Base-by-base conservation (phyloP, 2,329 filamentous ascomycete species). In the Microcyclosporella mali region DNA sequence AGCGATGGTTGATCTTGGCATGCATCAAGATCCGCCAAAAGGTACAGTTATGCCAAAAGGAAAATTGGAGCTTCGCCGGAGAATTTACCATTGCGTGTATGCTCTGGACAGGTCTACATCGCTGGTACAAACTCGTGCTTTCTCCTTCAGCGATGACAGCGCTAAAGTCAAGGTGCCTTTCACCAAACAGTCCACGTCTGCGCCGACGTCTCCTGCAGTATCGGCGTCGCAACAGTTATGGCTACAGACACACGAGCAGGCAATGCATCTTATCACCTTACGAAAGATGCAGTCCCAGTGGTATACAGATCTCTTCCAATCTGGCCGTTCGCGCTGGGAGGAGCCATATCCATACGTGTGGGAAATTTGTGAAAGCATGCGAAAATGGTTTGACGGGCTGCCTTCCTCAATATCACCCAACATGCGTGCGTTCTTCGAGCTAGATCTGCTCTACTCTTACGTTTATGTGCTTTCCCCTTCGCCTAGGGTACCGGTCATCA, bases 131-230 rank as follows among this genome's bases (percentile, higher is more conserved):
- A 85, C 85, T 9, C 77, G 88, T 27, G 83, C 88, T 0, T 95
- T 95, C 63, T 95, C 90, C 0, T 95, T 97, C 60, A 90, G 88
- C 0, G 90, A 97, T 60, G 87, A 90, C 43, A 84, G 89, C 4
- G 78, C 85, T 18, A 83, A 86, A 52, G 89, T 97, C 21, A 78
- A 77, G n/a, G 78, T 88, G 49, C 88, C 88, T 1, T 74, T 77
- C 41, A 62, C 67, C 6, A 47, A 46, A 12, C 47, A 50, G n/a
- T 37, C 47, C 10, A 44, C 43, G 12, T 53, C 53, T 18, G 51
- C 51, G 14, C 50, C 54, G 1, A 54, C 49, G 2, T 48, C 57
- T 7, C 53, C 55, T 12, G 43, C 34, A 8, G 47, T 48, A 8
- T 45, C 37, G 61, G 67, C n/a, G 39, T 33, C 50, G 4, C 52